Percentiles rank a stretch among this genome's conserved stretches.
Evolutionary conservation across 805 yeast genomes (phyloP).

Genomic region (Myxozyma nipponensis): DNA sequence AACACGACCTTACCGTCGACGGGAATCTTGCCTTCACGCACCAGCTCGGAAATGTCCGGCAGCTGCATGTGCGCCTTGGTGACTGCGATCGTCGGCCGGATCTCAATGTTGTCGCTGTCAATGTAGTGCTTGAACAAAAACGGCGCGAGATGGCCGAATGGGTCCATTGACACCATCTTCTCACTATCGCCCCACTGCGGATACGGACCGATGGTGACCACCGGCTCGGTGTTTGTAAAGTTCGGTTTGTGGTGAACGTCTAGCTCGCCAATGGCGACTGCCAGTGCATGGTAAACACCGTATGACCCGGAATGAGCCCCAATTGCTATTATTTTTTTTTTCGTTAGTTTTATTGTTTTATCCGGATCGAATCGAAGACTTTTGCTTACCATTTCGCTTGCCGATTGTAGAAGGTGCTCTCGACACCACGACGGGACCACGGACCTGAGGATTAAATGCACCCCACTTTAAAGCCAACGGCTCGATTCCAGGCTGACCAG

Average conservation of each 20-base stretch:
- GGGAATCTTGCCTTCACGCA: constrained; percentile 47
- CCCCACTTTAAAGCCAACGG: constrained; percentile 57
- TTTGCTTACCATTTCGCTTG: constrained; percentile 48
- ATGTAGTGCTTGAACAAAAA: constrained; percentile 50
- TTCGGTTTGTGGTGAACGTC: constrained; percentile 53
- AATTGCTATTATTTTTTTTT: constrained; percentile 33
- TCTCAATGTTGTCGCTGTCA: constrained; percentile 44
- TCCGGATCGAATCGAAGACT: neutral
- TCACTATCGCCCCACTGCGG: constrained; percentile 53
- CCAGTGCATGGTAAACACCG: constrained; percentile 61
- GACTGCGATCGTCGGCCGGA: constrained; percentile 62
- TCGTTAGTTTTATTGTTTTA: too few species aligned
- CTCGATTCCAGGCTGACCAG: constrained; percentile 47
- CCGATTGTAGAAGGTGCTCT: constrained; percentile 48
- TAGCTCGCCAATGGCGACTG: constrained; percentile 58
- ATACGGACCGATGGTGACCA: constrained; percentile 51
- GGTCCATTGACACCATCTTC: constrained; percentile 63
- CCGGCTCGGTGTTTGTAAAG: constrained; percentile 62
- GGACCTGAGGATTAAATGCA: constrained; percentile 43
- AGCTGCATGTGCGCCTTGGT: constrained; percentile 64
- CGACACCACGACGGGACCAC: constrained; percentile 54
- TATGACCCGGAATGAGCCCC: constrained; percentile 67
- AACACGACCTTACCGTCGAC: constrained; percentile 62
- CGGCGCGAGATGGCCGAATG: constrained; percentile 64
- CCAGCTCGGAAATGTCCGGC: constrained; percentile 55